phyloP scores from a whole-genome alignment of 345 rosid genomes.

The Excoecaria agallocha region DNA sequence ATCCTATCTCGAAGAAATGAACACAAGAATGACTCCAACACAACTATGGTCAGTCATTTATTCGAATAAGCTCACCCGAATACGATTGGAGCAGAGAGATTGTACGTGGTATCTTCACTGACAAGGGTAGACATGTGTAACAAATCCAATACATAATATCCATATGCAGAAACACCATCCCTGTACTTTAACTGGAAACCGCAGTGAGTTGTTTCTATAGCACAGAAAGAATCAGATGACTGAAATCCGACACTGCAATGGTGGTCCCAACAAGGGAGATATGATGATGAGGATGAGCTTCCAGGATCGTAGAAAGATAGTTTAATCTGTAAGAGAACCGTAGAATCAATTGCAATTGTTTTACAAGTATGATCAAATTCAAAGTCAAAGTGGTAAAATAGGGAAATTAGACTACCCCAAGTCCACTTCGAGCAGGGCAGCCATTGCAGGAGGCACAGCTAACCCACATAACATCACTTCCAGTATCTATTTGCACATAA shows the following conservation, averaged over 20 bases:
- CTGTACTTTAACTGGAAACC: constrained; percentile 82
- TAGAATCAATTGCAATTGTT: no score
- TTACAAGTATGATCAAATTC: no score
- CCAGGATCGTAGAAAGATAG: constrained; percentile 75
- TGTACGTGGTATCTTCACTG: constrained; percentile 42
- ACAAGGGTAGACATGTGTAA: constrained; percentile 53
- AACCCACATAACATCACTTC: constrained; percentile 97
- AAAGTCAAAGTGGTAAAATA: constrained; percentile 9
- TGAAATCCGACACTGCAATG: constrained; percentile 60
- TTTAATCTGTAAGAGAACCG: constrained; percentile 54
- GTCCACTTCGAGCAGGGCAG: constrained; percentile 77
- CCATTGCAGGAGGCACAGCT: constrained; percentile 79
- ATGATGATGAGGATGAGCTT: constrained; percentile 68
- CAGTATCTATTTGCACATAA: constrained; percentile 90
- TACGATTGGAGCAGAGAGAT: constrained; percentile 63
- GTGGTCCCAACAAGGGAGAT: constrained; percentile 65
- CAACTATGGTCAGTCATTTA: not conserved
- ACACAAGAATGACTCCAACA: not conserved
- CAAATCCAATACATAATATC: constrained; percentile 76
- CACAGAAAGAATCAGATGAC: constrained; percentile 70
- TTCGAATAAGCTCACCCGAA: constrained; percentile 69
- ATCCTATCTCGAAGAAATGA: no score
- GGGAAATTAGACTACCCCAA: constrained; percentile 46
- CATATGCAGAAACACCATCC: constrained; percentile 90
- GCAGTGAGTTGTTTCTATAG: constrained; percentile 54